These are phyloP conservation scores for Cardamine resedifolia DNA, from an alignment of 345 rosid species.

Conservation along the genomic window DNA sequence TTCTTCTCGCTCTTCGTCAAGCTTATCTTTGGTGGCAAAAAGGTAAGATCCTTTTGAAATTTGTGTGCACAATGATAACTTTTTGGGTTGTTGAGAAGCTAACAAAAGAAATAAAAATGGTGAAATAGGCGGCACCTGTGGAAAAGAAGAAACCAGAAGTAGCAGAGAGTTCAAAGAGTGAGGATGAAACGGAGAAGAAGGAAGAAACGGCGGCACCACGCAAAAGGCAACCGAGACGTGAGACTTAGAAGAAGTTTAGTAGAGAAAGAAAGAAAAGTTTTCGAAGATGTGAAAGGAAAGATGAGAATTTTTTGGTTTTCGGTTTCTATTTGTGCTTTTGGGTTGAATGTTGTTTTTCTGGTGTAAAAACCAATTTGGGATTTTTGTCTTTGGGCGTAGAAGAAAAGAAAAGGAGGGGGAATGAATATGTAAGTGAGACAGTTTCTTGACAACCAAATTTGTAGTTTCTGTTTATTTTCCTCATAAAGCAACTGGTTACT, in stretches of 20 bases:
- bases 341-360: constrained; percentile 16
- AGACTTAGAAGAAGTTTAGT: constrained; percentile 36
- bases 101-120: constrained; percentile 16
- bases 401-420: neutral
- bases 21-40: constrained; percentile 80
- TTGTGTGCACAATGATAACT: neutral
- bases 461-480: constrained; percentile 13
- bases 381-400: constrained; percentile 13
- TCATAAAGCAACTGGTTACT: neutral
- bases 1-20: constrained; percentile 47
- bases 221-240: constrained; percentile 62
- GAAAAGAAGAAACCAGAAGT: constrained; percentile 44
- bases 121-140: constrained; percentile 37
- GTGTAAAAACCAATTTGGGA: constrained; percentile 24
- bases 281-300: constrained; percentile 6
- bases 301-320: neutral
- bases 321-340: constrained; percentile 21
- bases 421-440: constrained; percentile 18
- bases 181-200: constrained; percentile 52
- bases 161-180: constrained; percentile 49
- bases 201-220: constrained; percentile 52
- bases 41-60: constrained; percentile 24
- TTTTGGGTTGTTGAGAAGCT: neutral
- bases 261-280: neutral
- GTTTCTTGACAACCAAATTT: constrained; percentile 12